phyloP scores from a whole-genome alignment of 805 yeast species.

The Ogataea ganodermae region DNA sequence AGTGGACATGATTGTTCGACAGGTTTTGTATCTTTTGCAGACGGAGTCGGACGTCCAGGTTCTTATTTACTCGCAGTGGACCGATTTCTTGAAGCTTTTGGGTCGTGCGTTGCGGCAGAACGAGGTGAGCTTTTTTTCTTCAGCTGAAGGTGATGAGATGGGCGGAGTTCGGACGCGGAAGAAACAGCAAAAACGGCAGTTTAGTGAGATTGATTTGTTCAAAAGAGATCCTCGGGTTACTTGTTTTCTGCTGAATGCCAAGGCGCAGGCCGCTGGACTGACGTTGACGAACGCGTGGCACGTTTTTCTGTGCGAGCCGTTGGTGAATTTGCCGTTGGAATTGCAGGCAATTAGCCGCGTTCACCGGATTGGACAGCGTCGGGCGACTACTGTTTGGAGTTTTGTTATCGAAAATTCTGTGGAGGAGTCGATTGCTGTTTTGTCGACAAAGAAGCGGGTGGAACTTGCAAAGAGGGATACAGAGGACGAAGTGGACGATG shows the following conservation, averaged over 20 bases:
- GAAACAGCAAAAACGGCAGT: not conserved
- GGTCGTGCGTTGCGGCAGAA: conserved; percentile 65
- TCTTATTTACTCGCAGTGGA: conserved; percentile 89
- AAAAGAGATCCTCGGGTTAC: conserved; percentile 64
- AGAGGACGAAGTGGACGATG: conserved; percentile 33
- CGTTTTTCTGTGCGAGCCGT: conserved; percentile 89
- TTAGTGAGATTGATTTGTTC: conserved; percentile 53
- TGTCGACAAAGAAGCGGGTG: conserved; percentile 63
- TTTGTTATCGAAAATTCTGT: conserved; percentile 82
- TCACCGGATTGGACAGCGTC: conserved; percentile 87
- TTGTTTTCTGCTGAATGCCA: conserved; percentile 83
- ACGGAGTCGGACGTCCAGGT: conserved; percentile 70
- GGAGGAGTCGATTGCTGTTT: conserved; percentile 80
- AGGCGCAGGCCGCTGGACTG: conserved; percentile 86
- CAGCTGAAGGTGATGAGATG: conserved; percentile 33
- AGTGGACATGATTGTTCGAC: conserved; percentile 77
- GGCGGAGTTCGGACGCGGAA: not conserved
- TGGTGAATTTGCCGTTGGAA: conserved; percentile 84
- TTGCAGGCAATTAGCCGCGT: conserved; percentile 90
- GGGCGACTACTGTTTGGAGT: conserved; percentile 88
- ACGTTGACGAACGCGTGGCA: conserved; percentile 92
- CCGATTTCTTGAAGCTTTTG: conserved; percentile 65
- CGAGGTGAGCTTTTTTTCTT: conserved; percentile 57
- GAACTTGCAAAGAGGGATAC: conserved; percentile 36
- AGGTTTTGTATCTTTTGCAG: conserved; percentile 61